These are phyloP conservation scores for Sporothrix protearum DNA, from an alignment of 2,329 filamentous ascomycete species.

Conservation along the genomic window DNA sequence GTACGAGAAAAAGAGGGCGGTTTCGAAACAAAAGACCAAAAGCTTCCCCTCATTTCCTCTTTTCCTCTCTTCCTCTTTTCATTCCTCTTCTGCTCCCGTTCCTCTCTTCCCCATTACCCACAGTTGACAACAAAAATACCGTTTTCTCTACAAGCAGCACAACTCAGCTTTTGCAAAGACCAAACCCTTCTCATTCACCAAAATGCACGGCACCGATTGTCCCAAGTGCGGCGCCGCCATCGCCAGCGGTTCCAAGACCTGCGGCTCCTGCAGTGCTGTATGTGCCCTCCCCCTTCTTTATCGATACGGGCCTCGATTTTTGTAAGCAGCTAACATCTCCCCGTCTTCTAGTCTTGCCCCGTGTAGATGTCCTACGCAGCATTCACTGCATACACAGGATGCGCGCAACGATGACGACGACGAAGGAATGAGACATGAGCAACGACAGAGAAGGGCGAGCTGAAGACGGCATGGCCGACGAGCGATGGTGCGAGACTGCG, in stretches of 20 bases:
- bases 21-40: conserved; percentile 8
- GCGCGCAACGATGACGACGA: not conserved
- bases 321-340: not conserved
- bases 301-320: not conserved
- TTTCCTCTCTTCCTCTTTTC: not conserved
- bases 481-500: not conserved
- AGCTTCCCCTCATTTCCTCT: conserved; percentile 10
- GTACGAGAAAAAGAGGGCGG: not conserved
- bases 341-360: conserved; percentile 19
- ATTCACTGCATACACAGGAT: not conserved
- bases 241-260: conserved; percentile 49
- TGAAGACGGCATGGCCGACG: not conserved
- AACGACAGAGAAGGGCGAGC: not conserved
- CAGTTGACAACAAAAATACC: not conserved
- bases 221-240: conserved; percentile 55
- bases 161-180: not conserved
- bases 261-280: conserved; percentile 56
- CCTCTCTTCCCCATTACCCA: not conserved
- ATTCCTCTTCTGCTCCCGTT: not conserved
- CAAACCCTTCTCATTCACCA: conserved; percentile 21
- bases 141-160: not conserved
- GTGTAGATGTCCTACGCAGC: conserved; percentile 8
- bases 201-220: conserved; percentile 47
- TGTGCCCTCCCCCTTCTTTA: conserved; percentile 30
- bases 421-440: not conserved